Percentiles rank a stretch among this genome's conserved stretches.
These are phyloP conservation scores for Tritrichomonas musculus DNA, from an alignment of 208 protist genomes.

Conservation along the genomic window DNA sequence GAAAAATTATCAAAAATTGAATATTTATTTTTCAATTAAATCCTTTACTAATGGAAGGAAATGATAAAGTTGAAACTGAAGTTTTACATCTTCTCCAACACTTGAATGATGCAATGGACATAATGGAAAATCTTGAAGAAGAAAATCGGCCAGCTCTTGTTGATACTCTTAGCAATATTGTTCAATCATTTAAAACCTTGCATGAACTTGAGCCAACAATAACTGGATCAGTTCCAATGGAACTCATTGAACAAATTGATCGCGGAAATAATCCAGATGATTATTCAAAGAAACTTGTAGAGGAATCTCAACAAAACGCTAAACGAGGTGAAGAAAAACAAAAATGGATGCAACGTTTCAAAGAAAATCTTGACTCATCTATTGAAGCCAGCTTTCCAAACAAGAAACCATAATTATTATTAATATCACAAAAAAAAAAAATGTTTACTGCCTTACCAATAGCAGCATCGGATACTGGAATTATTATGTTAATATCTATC, in stretches of 20 bases:
- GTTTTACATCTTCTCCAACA: background rate
- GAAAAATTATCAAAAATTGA: background rate
- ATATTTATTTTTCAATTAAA: background rate
- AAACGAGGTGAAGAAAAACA: constrained; percentile 16
- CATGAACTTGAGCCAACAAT: background rate
- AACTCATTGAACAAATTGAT: constrained; percentile 17
- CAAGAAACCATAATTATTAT: background rate
- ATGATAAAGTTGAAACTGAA: constrained; percentile 18
- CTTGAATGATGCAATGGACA: constrained; percentile 21
- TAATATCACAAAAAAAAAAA: too few relatives aligned
- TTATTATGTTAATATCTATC: too few relatives aligned
- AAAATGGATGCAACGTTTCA: constrained; percentile 30
- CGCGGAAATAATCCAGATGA: constrained; percentile 29
- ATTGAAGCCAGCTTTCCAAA: background rate
- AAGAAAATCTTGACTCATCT: background rate
- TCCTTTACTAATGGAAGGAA: background rate
- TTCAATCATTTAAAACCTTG: background rate
- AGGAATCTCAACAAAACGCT: constrained; percentile 15
- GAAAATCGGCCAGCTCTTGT: background rate
- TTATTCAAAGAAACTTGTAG: background rate
- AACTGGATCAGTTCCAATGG: background rate
- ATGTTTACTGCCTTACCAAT: too few relatives aligned
- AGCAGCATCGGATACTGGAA: too few relatives aligned
- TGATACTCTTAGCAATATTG: background rate
- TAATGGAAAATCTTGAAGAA: constrained; percentile 25